A percentile compares a stretch with the other conserved stretches of the same genome.
Conservation (phyloP, 129 eudicot species). For the sunflower (Helianthus annuus) region DNA sequence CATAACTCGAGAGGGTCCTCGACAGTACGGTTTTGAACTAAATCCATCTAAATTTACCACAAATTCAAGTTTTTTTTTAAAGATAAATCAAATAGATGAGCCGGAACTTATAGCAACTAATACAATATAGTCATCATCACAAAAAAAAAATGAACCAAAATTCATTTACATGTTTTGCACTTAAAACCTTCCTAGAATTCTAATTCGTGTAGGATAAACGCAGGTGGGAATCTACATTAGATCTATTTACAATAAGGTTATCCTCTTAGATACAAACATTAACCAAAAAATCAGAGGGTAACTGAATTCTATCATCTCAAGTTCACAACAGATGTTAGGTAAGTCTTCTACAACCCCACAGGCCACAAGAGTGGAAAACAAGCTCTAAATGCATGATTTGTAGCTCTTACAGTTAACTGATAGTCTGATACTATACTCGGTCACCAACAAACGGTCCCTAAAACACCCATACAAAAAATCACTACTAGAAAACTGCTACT, state of each 20-base stretch:
- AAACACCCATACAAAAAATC: constrained; percentile 21
- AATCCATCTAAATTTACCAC: too few relatives aligned
- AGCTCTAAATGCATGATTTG: not conserved
- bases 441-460: constrained; percentile 15
- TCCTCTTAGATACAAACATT: not conserved
- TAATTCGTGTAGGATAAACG: too few relatives aligned
- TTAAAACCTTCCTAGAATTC: too few relatives aligned
- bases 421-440: not conserved
- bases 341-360: constrained; percentile 3
- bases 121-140: too few relatives aligned
- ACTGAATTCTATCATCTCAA: not conserved
- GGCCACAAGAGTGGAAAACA: not conserved
- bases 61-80: too few relatives aligned
- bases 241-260: constrained; percentile 10
- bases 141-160: too few relatives aligned
- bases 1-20: too few relatives aligned
- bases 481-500: too few relatives aligned
- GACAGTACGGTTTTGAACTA: too few relatives aligned
- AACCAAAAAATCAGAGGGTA: not conserved
- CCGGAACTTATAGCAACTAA: too few relatives aligned
- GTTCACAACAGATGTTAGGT: not conserved
- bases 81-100: too few relatives aligned
- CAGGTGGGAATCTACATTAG: not conserved
- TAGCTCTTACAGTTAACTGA: constrained; percentile 1
- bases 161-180: too few relatives aligned